These are phyloP conservation scores for Cyberlindnera bimundalis DNA, from an alignment of 805 yeast genomes.

Conservation along the genomic window DNA sequence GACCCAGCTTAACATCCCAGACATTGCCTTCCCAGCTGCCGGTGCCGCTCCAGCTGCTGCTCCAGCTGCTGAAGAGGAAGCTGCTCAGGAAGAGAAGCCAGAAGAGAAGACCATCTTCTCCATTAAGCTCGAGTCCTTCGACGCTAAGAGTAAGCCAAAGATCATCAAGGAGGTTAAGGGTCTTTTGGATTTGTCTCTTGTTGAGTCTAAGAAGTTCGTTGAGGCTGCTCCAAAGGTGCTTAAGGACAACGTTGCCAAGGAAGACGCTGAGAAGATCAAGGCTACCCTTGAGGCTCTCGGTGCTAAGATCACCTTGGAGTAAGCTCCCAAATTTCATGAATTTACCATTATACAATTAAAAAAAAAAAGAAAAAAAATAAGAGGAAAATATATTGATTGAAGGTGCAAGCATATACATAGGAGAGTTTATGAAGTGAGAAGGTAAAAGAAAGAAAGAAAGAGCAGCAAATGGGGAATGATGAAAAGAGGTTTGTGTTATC, in stretches of 20 bases:
- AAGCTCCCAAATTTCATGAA: slow-evolving; percentile 22
- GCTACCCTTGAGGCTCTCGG: slow-evolving; percentile 90
- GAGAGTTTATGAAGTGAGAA: too few relatives aligned
- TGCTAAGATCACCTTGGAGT: slow-evolving; percentile 89
- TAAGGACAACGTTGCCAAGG: slow-evolving; percentile 95
- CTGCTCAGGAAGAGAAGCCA: slow-evolving; percentile 67
- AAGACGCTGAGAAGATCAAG: slow-evolving; percentile 96
- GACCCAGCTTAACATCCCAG: slow-evolving; percentile 86
- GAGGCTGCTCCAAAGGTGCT: slow-evolving; percentile 95
- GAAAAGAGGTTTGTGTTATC: neutral
- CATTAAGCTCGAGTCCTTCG: slow-evolving; percentile 89
- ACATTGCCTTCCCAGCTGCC: slow-evolving; percentile 80
- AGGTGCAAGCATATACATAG: too few relatives aligned
- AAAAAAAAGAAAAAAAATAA: too few relatives aligned
- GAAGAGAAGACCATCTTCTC: slow-evolving; percentile 94
- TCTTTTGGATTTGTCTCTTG: slow-evolving; percentile 85
- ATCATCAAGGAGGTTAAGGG: slow-evolving; percentile 95
- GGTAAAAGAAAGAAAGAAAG: too few relatives aligned
- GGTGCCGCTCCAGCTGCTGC: slow-evolving; percentile 59
- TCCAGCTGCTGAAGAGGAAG: slow-evolving; percentile 69
- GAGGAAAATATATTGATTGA: too few relatives aligned
- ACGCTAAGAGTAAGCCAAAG: slow-evolving; percentile 94
- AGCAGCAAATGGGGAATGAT: too few relatives aligned
- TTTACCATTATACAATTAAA: neutral
- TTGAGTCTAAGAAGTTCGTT: slow-evolving; percentile 96